Percentiles rank a stretch among this genome's conserved stretches.
These are phyloP conservation scores for Agaricales sp. DNA, from an alignment of 1,284 basidiomycete species.

Conservation along the genomic window DNA sequence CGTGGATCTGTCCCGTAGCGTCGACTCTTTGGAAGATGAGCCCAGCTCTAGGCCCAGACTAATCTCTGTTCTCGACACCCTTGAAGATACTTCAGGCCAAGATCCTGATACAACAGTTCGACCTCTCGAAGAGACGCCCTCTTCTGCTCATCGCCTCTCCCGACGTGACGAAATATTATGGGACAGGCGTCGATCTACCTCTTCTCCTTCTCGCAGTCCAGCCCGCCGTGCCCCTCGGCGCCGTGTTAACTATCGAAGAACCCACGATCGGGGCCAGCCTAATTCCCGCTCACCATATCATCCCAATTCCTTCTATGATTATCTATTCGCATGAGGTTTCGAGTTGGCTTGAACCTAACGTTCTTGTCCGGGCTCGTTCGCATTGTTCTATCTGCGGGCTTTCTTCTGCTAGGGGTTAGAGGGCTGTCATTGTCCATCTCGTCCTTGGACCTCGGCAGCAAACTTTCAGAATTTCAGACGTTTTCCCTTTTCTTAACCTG, in stretches of 20 bases:
- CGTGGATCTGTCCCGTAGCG: constrained; percentile 15
- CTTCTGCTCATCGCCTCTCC: background rate
- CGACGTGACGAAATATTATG: background rate
- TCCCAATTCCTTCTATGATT: background rate
- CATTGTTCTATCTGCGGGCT: too few relatives aligned
- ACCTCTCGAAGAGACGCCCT: background rate
- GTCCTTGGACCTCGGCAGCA: too few relatives aligned
- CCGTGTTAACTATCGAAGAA: too few relatives aligned
- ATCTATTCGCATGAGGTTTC: background rate
- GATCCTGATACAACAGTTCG: background rate
- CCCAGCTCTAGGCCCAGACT: background rate
- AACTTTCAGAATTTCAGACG: too few relatives aligned
- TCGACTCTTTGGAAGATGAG: constrained; percentile 12
- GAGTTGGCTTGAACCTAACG: too few relatives aligned
- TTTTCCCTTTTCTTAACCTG: too few relatives aligned
- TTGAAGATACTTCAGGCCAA: background rate
- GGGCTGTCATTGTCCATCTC: too few relatives aligned
- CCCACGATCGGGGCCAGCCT: too few relatives aligned
- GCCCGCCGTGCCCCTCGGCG: background rate
- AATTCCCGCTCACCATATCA: too few relatives aligned
- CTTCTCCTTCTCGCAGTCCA: background rate
- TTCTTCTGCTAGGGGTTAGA: too few relatives aligned
- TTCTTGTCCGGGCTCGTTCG: too few relatives aligned
- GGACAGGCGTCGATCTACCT: background rate
- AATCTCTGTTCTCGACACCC: too few relatives aligned